Evolutionary conservation across 495 filamentous ascomycete species (phyloP), one percentile per base, ranked within the genome.

Genomic region (Hyaloscypha bicolor): DNA sequence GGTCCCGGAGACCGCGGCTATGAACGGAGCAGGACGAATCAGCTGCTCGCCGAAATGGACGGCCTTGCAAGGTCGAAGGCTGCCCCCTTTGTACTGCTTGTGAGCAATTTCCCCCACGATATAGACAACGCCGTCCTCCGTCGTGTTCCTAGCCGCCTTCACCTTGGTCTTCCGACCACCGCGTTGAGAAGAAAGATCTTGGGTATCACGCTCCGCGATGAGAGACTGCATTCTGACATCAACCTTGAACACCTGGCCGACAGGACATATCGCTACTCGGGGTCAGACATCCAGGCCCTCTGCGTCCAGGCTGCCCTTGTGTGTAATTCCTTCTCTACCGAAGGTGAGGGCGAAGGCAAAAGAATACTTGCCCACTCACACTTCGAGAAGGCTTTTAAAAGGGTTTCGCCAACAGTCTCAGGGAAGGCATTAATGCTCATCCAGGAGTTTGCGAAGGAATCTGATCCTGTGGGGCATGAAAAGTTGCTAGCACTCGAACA

Each of bases 1-100:
- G 6, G 22, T 31, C 16, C 14, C 8, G 14, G 9, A 11, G n/a
- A n/a, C n/a, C 57, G 21, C 57, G 14, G 19, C 14, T 12, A 33
- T 31, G 57, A 21, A 8, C n/a, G n/a, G n/a, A n/a, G n/a, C n/a
- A n/a, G n/a, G n/a, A 14, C 33, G 19, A 97, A 96, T 68, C 94
- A 97, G 75, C 97, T 97, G 75, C 79, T 97, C 48, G 86, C 90
- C 25, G 94, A 97, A 76, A 97, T 94, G 94, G 94, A 97, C 69
- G 94, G 94, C 19, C 88, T 97, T 83, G 88, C 86, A 55, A n/a
- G n/a, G n/a, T 88, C 91, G 67, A 83, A 86, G 60, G n/a, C n/a
- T n/a, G 51, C 5, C 30, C 91, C 93, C 5, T 11, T 31, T 30
- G 93, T 97, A 75, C 97, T 97, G 93, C 93, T 97, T 0, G 94